phyloP scores from a whole-genome alignment of 768 basidiomycete genomes.

The Rhizopogon vesiculosus region DNA sequence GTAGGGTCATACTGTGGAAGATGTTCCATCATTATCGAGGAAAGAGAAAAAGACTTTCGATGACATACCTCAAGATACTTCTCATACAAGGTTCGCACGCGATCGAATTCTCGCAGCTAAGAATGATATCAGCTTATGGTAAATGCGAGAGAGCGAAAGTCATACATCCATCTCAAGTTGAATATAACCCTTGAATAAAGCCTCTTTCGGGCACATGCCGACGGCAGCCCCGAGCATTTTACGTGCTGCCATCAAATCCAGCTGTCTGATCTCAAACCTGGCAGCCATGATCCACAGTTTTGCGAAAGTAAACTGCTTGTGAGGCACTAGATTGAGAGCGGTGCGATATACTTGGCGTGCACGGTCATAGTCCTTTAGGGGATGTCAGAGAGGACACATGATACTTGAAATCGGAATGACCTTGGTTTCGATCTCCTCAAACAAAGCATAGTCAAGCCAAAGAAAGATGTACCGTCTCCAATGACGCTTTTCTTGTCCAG shows the following conservation, averaged over 20 bases:
- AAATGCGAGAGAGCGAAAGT: constrained; percentile 1
- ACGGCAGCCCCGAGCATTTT: constrained; percentile 88
- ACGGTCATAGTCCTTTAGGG: constrained; percentile 69
- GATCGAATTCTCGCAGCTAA: constrained; percentile 91
- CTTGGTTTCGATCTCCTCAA: constrained; percentile 95
- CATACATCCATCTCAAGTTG: constrained; percentile 86
- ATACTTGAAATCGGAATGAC: constrained; percentile 32
- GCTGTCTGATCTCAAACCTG: constrained; percentile 82
- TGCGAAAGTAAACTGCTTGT: constrained; percentile 96
- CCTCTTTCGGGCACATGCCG: constrained; percentile 95
- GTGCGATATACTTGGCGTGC: constrained; percentile 92
- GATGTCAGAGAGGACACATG: neutral
- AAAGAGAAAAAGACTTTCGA: neutral
- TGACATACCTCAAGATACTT: constrained; percentile 83
- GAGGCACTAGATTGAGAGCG: constrained; percentile 82
- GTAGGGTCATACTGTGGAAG: constrained; percentile 70
- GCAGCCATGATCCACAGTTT: constrained; percentile 95
- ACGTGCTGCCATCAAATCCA: constrained; percentile 79
- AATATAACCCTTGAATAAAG: constrained; percentile 94
- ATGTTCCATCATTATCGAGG: neutral
- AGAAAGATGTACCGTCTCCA: constrained; percentile 89
- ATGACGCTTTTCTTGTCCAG: constrained; percentile 88
- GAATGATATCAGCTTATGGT: constrained; percentile 6
- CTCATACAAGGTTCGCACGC: constrained; percentile 86
- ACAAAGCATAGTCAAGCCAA: constrained; percentile 94